Conservation (phyloP, 306 rosid species). For the Quercus rubra region DNA sequence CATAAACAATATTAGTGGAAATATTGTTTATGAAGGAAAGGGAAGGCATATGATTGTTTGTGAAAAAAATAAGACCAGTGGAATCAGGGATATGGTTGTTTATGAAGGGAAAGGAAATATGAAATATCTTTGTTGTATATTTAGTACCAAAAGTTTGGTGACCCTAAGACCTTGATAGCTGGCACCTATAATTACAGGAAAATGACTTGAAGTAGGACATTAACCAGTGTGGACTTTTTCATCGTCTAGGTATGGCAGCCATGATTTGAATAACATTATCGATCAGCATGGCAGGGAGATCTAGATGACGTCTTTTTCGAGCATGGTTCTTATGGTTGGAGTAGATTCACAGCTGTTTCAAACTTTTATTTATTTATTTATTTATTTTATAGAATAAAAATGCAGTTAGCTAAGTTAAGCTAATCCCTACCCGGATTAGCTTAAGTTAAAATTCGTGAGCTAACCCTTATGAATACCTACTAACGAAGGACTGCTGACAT, state of each 20-base stretch:
- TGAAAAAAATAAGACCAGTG: background rate
- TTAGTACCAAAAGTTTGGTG: constrained; percentile 26
- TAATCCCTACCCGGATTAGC: no score
- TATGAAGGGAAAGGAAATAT: background rate
- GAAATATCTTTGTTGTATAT: constrained; percentile 1
- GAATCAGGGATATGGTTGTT: constrained; percentile 20
- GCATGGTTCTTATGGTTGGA: no score
- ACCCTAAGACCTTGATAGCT: background rate
- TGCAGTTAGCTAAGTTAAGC: fast-evolving
- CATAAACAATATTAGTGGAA: background rate
- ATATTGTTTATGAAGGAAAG: constrained; percentile 7
- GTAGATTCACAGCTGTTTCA: no score
- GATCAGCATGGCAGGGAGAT: no score
- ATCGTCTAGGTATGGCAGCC: no score
- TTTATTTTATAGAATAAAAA: no score
- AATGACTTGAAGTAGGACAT: constrained; percentile 20
- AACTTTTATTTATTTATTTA: no score
- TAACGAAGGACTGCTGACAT: fast-evolving
- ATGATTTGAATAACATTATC: no score
- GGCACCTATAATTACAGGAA: constrained; percentile 5
- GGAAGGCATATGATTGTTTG: no score
- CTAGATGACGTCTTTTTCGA: no score
- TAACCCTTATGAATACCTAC: fast-evolving
- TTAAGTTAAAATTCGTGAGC: fast-evolving
- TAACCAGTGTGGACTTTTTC: no score